A percentile compares a stretch with the other conserved stretches of the same genome.
Evolutionary conservation across 345 rosid species (phyloP).

Genomic region (Moricandia arvensis): DNA sequence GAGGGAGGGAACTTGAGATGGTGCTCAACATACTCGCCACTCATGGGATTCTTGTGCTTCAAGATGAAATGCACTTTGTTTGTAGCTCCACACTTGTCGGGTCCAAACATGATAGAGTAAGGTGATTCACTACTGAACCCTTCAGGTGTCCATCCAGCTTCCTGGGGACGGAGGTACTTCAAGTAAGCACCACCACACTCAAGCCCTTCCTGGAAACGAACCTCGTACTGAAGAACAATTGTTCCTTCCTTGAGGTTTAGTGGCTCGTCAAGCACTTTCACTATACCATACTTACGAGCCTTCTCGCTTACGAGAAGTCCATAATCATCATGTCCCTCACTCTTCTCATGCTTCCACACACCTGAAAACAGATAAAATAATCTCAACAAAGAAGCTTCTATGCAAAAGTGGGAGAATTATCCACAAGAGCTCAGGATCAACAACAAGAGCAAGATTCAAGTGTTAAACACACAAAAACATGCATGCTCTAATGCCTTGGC

Average conservation of each 20-base stretch:
- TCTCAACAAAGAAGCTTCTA: slow-evolving; percentile 27
- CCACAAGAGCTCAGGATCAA: background rate
- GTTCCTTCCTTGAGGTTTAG: slow-evolving; percentile 69
- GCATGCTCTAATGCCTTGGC: background rate
- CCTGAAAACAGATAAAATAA: slow-evolving; percentile 39
- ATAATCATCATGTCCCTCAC: slow-evolving; percentile 83
- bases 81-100: slow-evolving; percentile 82
- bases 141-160: slow-evolving; percentile 65
- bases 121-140: slow-evolving; percentile 71
- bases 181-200: slow-evolving; percentile 92
- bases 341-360: slow-evolving; percentile 74
- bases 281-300: slow-evolving; percentile 76
- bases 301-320: slow-evolving; percentile 80
- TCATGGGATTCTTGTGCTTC: slow-evolving; percentile 89
- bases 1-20: slow-evolving; percentile 79
- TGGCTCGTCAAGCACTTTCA: slow-evolving; percentile 61
- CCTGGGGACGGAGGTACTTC: slow-evolving; percentile 76
- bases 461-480: background rate
- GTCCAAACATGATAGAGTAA: slow-evolving; percentile 87
- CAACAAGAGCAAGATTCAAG: background rate
- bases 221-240: slow-evolving; percentile 67
- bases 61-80: slow-evolving; percentile 88
- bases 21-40: slow-evolving; percentile 72
- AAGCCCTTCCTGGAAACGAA: slow-evolving; percentile 75
- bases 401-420: background rate